Conservation (phyloP, 2,329 filamentous ascomycete species). For the Colletotrichum euphorbiae region DNA sequence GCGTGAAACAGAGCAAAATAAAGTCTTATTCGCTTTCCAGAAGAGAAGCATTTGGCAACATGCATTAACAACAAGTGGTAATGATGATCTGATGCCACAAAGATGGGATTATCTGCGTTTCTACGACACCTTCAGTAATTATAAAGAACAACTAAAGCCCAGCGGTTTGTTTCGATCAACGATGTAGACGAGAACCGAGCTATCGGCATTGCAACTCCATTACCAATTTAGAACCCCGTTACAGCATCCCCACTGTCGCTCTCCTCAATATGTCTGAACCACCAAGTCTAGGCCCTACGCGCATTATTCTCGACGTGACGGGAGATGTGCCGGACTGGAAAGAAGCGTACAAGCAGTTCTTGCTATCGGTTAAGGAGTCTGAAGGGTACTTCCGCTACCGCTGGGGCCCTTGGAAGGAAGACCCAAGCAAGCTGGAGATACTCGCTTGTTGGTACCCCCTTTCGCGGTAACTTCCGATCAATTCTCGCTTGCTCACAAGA, state of each 20-base stretch:
- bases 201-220: neutral
- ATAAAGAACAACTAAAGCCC: neutral
- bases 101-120: neutral
- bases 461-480: neutral
- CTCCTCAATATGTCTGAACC: constrained; percentile 17
- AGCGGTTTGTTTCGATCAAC: too few relatives aligned
- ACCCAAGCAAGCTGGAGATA: constrained; percentile 28
- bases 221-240: neutral
- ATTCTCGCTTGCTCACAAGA: too few relatives aligned
- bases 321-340: constrained; percentile 37
- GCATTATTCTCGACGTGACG: constrained; percentile 21
- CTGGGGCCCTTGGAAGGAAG: constrained; percentile 35
- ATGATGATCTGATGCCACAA: neutral
- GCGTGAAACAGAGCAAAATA: neutral
- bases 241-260: neutral
- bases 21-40: constrained; percentile 5
- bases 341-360: constrained; percentile 33
- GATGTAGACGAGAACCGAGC: neutral
- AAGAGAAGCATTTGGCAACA: neutral
- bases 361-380: constrained; percentile 23
- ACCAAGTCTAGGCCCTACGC: constrained; percentile 13
- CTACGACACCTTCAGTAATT: neutral
- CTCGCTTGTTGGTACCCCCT: constrained; percentile 10
- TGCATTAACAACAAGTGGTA: neutral
- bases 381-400: constrained; percentile 37